Percentiles rank a stretch among this genome's conserved stretches.
phyloP scores from a whole-genome alignment of 192 early-diverging fungal species.

The Mortierella claussenii region DNA sequence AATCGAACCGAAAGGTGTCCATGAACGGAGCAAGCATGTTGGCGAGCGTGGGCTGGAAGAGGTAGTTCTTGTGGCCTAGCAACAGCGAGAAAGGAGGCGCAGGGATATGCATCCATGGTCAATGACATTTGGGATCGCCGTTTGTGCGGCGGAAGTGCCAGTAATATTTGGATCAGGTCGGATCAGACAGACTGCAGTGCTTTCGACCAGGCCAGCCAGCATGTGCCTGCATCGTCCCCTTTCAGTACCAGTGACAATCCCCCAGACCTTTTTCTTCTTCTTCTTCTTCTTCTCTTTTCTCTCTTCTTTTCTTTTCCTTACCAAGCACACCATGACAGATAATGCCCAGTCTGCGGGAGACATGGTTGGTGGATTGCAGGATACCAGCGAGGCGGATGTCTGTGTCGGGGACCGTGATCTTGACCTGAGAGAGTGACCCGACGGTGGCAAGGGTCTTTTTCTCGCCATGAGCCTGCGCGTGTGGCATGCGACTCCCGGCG shows the following conservation, averaged over 20 bases:
- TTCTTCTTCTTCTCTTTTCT: no score
- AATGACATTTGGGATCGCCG: no score
- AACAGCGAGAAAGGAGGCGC: neutral
- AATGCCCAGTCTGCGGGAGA: conserved; percentile 36
- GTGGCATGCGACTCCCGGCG: no score
- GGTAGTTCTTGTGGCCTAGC: conserved; percentile 54
- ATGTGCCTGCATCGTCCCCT: no score
- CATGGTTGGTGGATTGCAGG: conserved; percentile 34
- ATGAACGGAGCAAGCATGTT: conserved; percentile 42
- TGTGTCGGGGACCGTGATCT: conserved; percentile 20
- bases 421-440: conserved; percentile 27
- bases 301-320: conserved; percentile 1
- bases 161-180: no score
- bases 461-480: neutral
- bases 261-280: no score
- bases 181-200: no score
- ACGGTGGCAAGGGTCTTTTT: conserved; percentile 7
- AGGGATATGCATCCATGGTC: no score
- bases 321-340: conserved; percentile 53
- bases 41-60: conserved; percentile 43
- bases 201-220: no score
- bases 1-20: conserved; percentile 61
- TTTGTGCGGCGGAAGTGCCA: no score
- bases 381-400: conserved; percentile 32
- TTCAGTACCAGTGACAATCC: no score